Percentiles rank a stretch among this genome's conserved stretches.
phyloP scores from a whole-genome alignment of 1,284 basidiomycete genomes.

The Peniophora sp. region DNA sequence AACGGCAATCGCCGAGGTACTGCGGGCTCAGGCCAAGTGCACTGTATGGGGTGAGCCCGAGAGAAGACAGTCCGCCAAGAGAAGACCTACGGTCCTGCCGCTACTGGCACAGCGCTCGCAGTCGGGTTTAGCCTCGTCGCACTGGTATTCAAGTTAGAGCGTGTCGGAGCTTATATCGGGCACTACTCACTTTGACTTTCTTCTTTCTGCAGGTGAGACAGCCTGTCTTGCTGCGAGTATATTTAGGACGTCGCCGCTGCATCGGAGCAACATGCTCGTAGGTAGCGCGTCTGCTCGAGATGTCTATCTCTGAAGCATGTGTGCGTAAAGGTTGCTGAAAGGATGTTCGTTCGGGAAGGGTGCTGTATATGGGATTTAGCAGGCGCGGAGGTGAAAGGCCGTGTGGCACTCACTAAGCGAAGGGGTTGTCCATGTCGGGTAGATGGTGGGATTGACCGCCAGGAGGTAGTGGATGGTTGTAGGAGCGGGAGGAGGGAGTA shows the following conservation, averaged over 20 bases:
- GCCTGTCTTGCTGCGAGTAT: conserved; percentile 79
- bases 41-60: conserved; percentile 32
- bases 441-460: too few relatives aligned
- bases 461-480: too few relatives aligned
- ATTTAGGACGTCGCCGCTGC: conserved; percentile 70
- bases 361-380: too few relatives aligned
- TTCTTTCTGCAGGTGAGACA: conserved; percentile 79
- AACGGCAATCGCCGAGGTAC: conserved; percentile 26
- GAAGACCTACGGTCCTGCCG: conserved; percentile 57
- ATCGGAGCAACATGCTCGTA: too few relatives aligned
- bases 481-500: too few relatives aligned
- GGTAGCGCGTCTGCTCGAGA: too few relatives aligned
- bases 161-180: conserved; percentile 3
- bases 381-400: too few relatives aligned
- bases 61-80: conserved; percentile 10
- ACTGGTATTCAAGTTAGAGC: conserved; percentile 33
- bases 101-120: conserved; percentile 76
- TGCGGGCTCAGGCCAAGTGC: conserved; percentile 74
- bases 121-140: conserved; percentile 74
- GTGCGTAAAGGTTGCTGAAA: too few relatives aligned
- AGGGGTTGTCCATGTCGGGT: too few relatives aligned
- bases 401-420: too few relatives aligned
- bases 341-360: too few relatives aligned
- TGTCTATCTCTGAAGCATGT: too few relatives aligned
- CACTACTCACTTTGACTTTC: conserved; percentile 69